Evolutionary conservation across 441 rosid species (phyloP), one percentile per base, ranked within the genome.

Genomic region (Melastoma candidum): DNA sequence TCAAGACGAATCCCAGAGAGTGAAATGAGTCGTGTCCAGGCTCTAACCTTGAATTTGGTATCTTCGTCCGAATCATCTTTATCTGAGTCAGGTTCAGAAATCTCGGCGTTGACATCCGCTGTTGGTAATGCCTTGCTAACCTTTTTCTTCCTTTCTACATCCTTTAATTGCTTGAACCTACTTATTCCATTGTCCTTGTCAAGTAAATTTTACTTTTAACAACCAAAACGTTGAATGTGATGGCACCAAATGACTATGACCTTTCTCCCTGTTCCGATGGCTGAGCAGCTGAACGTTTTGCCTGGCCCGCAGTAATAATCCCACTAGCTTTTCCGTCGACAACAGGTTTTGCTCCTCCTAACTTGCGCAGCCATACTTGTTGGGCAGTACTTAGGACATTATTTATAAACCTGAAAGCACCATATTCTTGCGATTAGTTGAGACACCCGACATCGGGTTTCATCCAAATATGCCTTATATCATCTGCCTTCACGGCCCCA

Each of bases 371-470:
- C 94, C 94, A 92, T 45, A 92, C 82, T 69, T 92, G 98, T 67
- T 92, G 98, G 11, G 94, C 92, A 0, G 98, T 92, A 69, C 98
- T 92, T 47, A 92, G 90, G 44, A 92, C 77, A 39, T 92, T 92
- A 69, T 92, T 92, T 53, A 88, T 79, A 67, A 92, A 87, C 96
- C 98, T 92, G 69, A 53, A 75, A 54, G 55, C 58, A 17, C 12
- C 61, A 68, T 32, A 32, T 6, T 32, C 8, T 8, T 32, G 41
- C 41, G 8, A 8, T 32, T 8, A 32, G 41, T 32, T 2, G 41
- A 32, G 41, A 32, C 6, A 32, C 41, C 5, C 22, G 22, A 17
- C 22, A 17, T 17, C 22, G 22, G 22, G 22, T 17, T 17, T 17
- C 22, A 17, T 17, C 22, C 22, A 17, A 17, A 17, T 17, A 17